These are phyloP conservation scores for Clavispora santaluciae DNA, from an alignment of 805 yeast species.

Conservation along the genomic window DNA sequence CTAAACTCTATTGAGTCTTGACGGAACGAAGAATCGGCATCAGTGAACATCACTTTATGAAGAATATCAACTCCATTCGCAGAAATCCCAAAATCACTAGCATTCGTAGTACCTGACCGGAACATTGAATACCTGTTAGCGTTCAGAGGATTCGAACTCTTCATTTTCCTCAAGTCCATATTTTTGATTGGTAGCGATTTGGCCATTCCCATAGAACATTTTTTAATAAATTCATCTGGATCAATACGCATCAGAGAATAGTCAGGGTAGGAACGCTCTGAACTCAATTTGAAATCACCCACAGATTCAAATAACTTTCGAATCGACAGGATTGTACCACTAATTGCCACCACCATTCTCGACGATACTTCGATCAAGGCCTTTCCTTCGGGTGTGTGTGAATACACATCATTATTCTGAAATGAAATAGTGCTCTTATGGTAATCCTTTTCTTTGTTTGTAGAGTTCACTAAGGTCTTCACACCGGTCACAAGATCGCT, in stretches of 20 bases:
- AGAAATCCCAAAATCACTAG: conserved; percentile 45
- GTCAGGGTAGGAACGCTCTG: conserved; percentile 63
- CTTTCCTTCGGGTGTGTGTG: conserved; percentile 65
- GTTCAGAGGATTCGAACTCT: conserved; percentile 13
- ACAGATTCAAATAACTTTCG: conserved; percentile 47
- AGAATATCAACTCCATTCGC: conserved; percentile 45
- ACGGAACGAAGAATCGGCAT: conserved; percentile 27
- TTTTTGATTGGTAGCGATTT: conserved; percentile 28
- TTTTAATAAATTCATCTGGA: conserved; percentile 55
- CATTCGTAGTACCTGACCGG: conserved; percentile 39
- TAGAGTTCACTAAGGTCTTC: conserved; percentile 54
- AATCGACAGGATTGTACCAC: conserved; percentile 47
- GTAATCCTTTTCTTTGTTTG: conserved; percentile 35
- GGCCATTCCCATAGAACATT: conserved; percentile 59
- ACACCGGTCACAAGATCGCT: conserved; percentile 63
- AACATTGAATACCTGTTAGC: conserved; percentile 46
- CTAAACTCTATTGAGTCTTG: conserved; percentile 33
- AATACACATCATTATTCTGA: conserved; percentile 33
- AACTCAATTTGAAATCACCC: conserved; percentile 62
- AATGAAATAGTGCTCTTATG: conserved; percentile 18
- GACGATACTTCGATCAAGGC: conserved; percentile 56
- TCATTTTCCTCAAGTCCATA: conserved; percentile 21
- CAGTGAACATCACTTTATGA: conserved; percentile 27
- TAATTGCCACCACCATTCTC: conserved; percentile 52
- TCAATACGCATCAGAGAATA: conserved; percentile 52